A percentile compares a stretch with the other conserved stretches of the same genome.
phyloP scores from a whole-genome alignment of 2,329 filamentous ascomycete genomes.

The Sclerotinia minor region DNA sequence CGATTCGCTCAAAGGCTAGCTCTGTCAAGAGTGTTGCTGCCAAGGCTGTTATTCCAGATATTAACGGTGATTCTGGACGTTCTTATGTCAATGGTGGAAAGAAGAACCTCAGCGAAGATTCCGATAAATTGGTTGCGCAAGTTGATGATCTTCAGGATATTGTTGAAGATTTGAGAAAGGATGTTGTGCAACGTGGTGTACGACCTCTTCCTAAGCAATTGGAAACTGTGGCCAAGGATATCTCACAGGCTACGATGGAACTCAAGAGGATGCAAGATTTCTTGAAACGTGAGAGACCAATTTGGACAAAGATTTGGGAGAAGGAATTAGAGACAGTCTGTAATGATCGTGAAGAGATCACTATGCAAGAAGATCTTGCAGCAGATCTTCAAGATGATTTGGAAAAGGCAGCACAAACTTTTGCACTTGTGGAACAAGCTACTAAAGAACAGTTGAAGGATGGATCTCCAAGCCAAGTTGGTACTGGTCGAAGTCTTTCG shows the following conservation, averaged over 20 bases:
- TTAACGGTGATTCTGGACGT: constrained; percentile 77
- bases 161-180: constrained; percentile 94
- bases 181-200: constrained; percentile 90
- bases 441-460: constrained; percentile 97
- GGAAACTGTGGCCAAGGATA: constrained; percentile 85
- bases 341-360: constrained; percentile 90
- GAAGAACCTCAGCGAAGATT: constrained; percentile 82
- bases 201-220: constrained; percentile 87
- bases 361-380: constrained; percentile 93
- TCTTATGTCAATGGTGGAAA: constrained; percentile 83
- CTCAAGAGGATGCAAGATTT: constrained; percentile 94
- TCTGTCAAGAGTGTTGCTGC: constrained; percentile 75
- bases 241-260: constrained; percentile 76
- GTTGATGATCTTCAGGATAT: constrained; percentile 98
- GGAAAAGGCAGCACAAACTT: constrained; percentile 90
- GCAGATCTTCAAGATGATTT: constrained; percentile 91
- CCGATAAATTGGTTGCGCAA: constrained; percentile 83
- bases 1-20: constrained; percentile 76
- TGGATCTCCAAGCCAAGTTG: constrained; percentile 53
- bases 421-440: constrained; percentile 92
- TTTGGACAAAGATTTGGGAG: constrained; percentile 99
- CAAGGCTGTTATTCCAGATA: constrained; percentile 68
- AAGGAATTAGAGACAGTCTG: constrained; percentile 95
- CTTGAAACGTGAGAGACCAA: constrained; percentile 85
- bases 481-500: constrained; percentile 56